Conservation (phyloP, 495 filamentous ascomycete genomes). For the Umbilicaria muhlenbergii region DNA sequence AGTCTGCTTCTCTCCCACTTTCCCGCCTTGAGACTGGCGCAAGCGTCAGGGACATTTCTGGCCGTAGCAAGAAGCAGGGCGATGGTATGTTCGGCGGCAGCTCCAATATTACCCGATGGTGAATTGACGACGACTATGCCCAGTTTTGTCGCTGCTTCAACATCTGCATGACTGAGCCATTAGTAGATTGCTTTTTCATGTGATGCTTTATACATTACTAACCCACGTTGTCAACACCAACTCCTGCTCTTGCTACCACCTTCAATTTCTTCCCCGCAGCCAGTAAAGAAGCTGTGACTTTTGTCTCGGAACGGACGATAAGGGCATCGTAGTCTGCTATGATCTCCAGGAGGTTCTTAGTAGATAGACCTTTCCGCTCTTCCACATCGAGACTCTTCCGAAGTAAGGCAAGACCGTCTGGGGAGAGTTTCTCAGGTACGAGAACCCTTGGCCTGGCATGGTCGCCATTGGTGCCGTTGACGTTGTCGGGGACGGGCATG, state of each 20-base stretch:
- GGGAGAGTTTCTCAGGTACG: conserved; percentile 58
- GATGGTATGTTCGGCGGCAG: conserved; percentile 54
- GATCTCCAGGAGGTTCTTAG: conserved; percentile 37
- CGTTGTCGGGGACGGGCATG: too few species aligned
- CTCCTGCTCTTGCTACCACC: conserved; percentile 59
- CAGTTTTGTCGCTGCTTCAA: conserved; percentile 43
- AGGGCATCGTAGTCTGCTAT: conserved; percentile 51
- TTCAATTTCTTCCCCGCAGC: conserved; percentile 41
- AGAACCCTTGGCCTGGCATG: conserved; percentile 39
- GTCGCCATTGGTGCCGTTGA: background rate
- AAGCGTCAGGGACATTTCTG: conserved; percentile 45
- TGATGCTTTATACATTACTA: background rate
- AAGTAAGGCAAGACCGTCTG: conserved; percentile 50
- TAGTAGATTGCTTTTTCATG: background rate
- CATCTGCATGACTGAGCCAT: conserved; percentile 22
- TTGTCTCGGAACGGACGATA: conserved; percentile 57
- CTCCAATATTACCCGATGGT: conserved; percentile 52
- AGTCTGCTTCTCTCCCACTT: conserved; percentile 56
- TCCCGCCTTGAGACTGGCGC: conserved; percentile 38
- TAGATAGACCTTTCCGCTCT: conserved; percentile 36
- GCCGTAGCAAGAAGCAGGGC: conserved; percentile 51
- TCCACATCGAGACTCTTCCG: conserved; percentile 40
- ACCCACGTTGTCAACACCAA: conserved; percentile 61
- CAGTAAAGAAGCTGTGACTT: conserved; percentile 46
- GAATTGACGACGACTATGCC: conserved; percentile 61